Conservation (phyloP, 2,329 filamentous ascomycete genomes). For the Claviceps paspali region DNA sequence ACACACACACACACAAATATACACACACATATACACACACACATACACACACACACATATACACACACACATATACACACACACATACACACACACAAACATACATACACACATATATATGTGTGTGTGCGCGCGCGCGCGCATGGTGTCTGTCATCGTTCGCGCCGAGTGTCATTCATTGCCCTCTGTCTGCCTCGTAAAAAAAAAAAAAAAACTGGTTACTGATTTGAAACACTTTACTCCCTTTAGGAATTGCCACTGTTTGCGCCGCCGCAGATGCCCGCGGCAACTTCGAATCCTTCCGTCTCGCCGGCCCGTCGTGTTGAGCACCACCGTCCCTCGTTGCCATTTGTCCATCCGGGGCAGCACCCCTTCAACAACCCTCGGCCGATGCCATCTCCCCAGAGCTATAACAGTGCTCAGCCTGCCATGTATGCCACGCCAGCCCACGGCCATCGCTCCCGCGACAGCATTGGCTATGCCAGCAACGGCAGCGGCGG, state of each 20-base stretch:
- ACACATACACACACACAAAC: too few species aligned
- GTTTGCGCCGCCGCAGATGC: constrained; percentile 88
- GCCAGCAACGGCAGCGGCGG: constrained; percentile 27
- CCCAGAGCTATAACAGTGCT: constrained; percentile 52
- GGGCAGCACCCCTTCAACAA: constrained; percentile 70
- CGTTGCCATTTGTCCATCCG: constrained; percentile 60
- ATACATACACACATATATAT: too few species aligned
- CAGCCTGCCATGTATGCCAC: constrained; percentile 47
- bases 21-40: too few species aligned
- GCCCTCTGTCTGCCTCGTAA: too few species aligned
- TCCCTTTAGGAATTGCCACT: constrained; percentile 94
- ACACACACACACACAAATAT: too few species aligned
- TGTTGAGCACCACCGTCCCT: constrained; percentile 52
- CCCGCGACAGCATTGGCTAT: constrained; percentile 48
- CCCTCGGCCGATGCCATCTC: constrained; percentile 64
- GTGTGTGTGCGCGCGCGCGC: too few species aligned
- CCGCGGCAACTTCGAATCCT: constrained; percentile 89
- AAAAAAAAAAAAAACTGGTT: too few species aligned
- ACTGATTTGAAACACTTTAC: too few species aligned
- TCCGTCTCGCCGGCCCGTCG: constrained; percentile 86
- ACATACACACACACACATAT: too few species aligned
- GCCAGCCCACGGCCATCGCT: constrained; percentile 43
- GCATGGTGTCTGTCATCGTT: too few species aligned
- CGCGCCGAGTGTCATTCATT: too few species aligned
- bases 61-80: too few species aligned